These are phyloP conservation scores for Liquidambar formosana DNA, from an alignment of 164 flowering plant species.

Conservation along the genomic window DNA sequence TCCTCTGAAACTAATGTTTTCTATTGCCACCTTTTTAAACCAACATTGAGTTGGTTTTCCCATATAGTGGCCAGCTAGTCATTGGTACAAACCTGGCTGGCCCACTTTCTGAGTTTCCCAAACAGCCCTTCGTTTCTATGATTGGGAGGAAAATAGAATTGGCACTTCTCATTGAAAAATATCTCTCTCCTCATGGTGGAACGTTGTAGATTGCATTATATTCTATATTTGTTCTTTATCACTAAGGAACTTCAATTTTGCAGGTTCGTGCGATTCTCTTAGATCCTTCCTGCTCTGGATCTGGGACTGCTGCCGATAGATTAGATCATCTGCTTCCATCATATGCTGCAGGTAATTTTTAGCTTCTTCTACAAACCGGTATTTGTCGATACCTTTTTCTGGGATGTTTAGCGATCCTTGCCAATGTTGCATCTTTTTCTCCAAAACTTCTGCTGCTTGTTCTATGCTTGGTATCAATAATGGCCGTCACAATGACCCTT, in stretches of 20 bases:
- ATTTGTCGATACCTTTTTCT: neutral
- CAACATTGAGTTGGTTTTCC: too few relatives aligned
- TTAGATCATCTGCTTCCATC: conserved; percentile 93
- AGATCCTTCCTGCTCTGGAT: conserved; percentile 97
- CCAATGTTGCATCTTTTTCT: neutral
- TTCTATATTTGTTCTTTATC: neutral
- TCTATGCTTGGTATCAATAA: neutral
- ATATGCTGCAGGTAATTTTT: conserved; percentile 42
- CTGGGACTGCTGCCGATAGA: conserved; percentile 78
- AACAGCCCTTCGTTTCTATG: too few relatives aligned
- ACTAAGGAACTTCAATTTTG: neutral
- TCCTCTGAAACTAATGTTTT: too few relatives aligned
- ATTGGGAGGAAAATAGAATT: too few relatives aligned
- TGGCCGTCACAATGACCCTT: neutral
- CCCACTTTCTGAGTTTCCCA: too few relatives aligned
- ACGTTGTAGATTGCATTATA: neutral
- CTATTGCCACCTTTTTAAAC: too few relatives aligned
- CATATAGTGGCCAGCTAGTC: too few relatives aligned
- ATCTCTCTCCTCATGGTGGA: neutral
- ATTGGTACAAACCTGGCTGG: too few relatives aligned
- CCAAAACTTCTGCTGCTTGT: neutral
- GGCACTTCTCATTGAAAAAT: too few relatives aligned
- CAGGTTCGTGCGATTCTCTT: conserved; percentile 88
- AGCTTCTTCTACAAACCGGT: neutral
- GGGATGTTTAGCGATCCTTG: neutral